Conservation (phyloP, 2,329 filamentous ascomycete genomes). For the Penicillium brevicompactum region DNA sequence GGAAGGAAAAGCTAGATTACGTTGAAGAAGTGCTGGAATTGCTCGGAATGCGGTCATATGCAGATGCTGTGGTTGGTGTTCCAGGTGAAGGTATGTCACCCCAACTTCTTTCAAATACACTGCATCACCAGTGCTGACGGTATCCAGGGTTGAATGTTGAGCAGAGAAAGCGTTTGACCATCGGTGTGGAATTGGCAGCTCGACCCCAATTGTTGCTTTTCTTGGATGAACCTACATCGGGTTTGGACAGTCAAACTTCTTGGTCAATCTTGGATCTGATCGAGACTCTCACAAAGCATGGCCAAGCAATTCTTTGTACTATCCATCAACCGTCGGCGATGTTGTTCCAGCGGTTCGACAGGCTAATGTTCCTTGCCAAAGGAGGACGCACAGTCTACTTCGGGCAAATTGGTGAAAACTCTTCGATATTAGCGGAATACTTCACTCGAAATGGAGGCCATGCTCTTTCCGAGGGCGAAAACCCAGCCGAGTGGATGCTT, state of each 20-base stretch:
- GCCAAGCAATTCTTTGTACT: constrained; percentile 87
- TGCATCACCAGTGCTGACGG: not conserved
- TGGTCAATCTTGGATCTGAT: constrained; percentile 85
- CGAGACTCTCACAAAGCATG: constrained; percentile 81
- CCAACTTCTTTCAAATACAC: too few species aligned
- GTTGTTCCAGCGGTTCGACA: constrained; percentile 80
- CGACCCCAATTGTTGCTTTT: constrained; percentile 85
- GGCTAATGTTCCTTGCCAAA: constrained; percentile 61
- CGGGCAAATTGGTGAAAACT: not conserved
- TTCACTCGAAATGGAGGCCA: constrained; percentile 63
- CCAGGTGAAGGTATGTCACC: constrained; percentile 66
- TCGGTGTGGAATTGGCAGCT: constrained; percentile 89
- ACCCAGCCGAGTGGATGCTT: constrained; percentile 73
- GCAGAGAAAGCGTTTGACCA: constrained; percentile 73
- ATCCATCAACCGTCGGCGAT: constrained; percentile 92
- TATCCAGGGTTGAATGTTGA: constrained; percentile 52
- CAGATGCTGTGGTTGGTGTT: constrained; percentile 83
- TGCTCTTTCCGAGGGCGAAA: constrained; percentile 59
- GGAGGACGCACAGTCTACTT: constrained; percentile 42
- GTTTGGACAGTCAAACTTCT: constrained; percentile 85
- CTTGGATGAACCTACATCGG: constrained; percentile 88
- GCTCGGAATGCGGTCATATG: constrained; percentile 82
- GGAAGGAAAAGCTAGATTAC: constrained; percentile 75
- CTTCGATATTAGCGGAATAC: constrained; percentile 54
- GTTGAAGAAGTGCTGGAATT: constrained; percentile 86